Evolutionary conservation across 306 rosid genomes (phyloP), one percentile per base, ranked within the genome.

Genomic region (Quercus berberidifolia): DNA sequence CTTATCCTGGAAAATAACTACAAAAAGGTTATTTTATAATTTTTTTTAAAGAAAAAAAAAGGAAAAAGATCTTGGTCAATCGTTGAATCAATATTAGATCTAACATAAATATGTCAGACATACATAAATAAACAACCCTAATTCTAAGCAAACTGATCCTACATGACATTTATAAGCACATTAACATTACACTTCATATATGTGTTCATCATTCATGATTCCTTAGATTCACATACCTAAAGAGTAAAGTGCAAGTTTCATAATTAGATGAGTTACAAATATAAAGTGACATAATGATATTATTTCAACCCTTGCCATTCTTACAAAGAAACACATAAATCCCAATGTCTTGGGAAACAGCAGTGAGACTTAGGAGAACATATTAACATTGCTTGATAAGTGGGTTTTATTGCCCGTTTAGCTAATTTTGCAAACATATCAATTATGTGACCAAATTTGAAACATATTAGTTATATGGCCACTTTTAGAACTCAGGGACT

Each of bases 1-100:
- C 23, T 71, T 60, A 83, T 78, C 67, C 91, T 92, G 82, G 2
- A 85, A 79, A 69, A 76, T 1, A 19, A 21, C 21, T 28, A 52
- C 62, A 54, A 79, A 13, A n/a, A n/a, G 41, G 5, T 52, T 31
- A 18, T 46, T 38, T 38, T 6, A 38, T 38, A 38, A 38, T 38
- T 38, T 35, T 35, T 33, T 35, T 35, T 35, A 10, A 46, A 46
- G 4, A 30, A 5, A 55, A n/a, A 46, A 62, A 20, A 55, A 11
- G 52, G 20, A 56, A 62, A 25, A 57, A 25, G 26, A 62, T 2
- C 14, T 43, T 5, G 52, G n/a, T 56, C 33, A 20, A 41, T 55
- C 69, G 43, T 31, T 62, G 30, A 73, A 68, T 21, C 43, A 55
- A 82, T 49, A 38, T 15, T 49, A 64, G 55, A 80, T 25, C 43